These are phyloP conservation scores for Talinum fruticosum DNA, from an alignment of 148 eudicot genomes.

Conservation along the genomic window DNA sequence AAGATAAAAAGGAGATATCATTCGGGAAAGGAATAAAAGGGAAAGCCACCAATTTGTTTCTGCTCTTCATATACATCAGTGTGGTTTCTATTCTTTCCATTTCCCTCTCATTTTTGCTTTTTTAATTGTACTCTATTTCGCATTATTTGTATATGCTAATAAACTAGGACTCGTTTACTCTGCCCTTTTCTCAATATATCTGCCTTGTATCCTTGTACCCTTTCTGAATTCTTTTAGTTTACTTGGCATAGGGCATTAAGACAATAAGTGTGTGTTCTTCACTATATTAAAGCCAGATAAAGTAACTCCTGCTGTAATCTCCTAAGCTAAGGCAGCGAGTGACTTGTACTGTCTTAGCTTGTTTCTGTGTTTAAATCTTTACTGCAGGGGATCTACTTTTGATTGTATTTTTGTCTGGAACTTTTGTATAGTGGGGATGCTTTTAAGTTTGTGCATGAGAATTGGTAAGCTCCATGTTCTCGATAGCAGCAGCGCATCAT, in stretches of 20 bases:
- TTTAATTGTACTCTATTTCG: not conserved
- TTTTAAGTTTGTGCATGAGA: not conserved
- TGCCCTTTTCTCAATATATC: not conserved
- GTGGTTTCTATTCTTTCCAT: not conserved
- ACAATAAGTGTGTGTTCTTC: not conserved
- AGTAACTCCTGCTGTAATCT: too few species aligned
- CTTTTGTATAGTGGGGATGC: not conserved
- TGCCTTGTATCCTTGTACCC: not conserved
- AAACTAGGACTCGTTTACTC: not conserved
- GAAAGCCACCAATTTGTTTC: not conserved
- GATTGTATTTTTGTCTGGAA: not conserved
- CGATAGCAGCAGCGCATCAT: not conserved
- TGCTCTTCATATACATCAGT: not conserved
- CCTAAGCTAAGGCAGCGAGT: not conserved
- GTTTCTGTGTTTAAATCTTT: not conserved
- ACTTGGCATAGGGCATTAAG: not conserved
- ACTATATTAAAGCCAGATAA: too few species aligned
- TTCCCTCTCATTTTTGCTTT: slow-evolving; percentile 3
- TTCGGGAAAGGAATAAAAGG: slow-evolving; percentile 5
- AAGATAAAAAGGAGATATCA: slow-evolving; percentile 17
- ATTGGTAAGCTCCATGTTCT: not conserved
- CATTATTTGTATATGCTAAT: not conserved
- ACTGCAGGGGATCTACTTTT: not conserved
- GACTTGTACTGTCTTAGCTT: not conserved
- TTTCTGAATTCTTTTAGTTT: not conserved